phyloP scores from a whole-genome alignment of 768 basidiomycete genomes.

The Leccinellum rugosiceps region DNA sequence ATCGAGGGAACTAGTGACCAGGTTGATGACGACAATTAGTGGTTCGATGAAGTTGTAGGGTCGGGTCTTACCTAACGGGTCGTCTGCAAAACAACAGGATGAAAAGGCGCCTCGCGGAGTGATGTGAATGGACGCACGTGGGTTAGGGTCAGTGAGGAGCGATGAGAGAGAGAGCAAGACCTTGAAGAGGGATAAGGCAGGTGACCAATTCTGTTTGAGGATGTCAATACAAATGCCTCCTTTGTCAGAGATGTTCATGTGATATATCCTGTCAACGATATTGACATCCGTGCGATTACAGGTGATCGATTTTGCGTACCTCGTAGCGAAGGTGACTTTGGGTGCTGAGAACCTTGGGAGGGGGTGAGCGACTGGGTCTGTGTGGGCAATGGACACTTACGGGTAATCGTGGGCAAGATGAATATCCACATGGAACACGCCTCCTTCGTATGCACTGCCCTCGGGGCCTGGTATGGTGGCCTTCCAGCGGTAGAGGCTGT shows the following conservation, averaged over 20 bases:
- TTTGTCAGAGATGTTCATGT: constrained; percentile 83
- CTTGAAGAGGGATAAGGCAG: constrained; percentile 90
- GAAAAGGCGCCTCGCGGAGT: neutral
- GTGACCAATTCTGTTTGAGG: constrained; percentile 92
- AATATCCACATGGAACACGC: constrained; percentile 68
- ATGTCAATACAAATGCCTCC: constrained; percentile 87
- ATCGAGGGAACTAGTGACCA: constrained; percentile 57
- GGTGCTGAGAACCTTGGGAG: constrained; percentile 70
- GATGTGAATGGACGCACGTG: constrained; percentile 50
- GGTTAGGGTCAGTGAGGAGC: constrained; percentile 91
- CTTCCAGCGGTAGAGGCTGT: constrained; percentile 69
- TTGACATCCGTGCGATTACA: neutral
- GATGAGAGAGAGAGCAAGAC: constrained; percentile 92
- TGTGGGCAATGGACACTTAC: constrained; percentile 34
- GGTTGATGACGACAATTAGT: constrained; percentile 1
- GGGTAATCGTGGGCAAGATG: constrained; percentile 73
- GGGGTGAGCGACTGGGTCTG: constrained; percentile 1
- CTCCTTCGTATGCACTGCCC: constrained; percentile 80
- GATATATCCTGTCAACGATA: constrained; percentile 62
- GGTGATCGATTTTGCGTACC: constrained; percentile 39
- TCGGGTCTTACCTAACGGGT: constrained; percentile 57
- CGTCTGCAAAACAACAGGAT: constrained; percentile 42
- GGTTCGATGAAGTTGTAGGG: neutral
- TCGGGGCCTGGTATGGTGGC: constrained; percentile 80
- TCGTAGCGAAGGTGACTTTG: constrained; percentile 68